A percentile compares a stretch with the other conserved stretches of the same genome.
These are phyloP conservation scores for Leishmania turanica DNA, from an alignment of 208 protist species.

Conservation along the genomic window DNA sequence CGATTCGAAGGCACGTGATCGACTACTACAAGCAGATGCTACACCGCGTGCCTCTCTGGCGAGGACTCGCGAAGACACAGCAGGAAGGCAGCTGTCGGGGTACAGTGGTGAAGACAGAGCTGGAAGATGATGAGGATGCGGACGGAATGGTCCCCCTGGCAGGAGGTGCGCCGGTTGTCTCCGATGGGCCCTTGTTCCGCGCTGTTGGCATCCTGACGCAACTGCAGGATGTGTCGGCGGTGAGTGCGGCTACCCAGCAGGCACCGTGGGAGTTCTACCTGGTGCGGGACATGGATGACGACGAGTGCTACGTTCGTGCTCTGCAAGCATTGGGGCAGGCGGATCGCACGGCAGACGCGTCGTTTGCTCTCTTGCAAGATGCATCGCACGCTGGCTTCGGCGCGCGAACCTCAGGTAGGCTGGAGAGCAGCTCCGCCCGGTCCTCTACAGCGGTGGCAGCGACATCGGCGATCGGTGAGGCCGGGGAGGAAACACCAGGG, in stretches of 20 bases:
- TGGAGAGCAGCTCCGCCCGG: neutral
- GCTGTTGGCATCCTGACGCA: conserved; percentile 82
- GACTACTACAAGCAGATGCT: conserved; percentile 81
- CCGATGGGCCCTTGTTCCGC: conserved; percentile 29
- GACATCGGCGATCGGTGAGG: conserved; percentile 3
- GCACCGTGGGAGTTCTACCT: conserved; percentile 87
- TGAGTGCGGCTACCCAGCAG: conserved; percentile 33
- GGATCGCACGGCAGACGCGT: conserved; percentile 6
- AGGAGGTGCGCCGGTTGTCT: neutral
- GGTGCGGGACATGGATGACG: conserved; percentile 68
- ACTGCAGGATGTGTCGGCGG: conserved; percentile 43
- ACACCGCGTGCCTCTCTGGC: conserved; percentile 54
- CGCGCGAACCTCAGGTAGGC: neutral
- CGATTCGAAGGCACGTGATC: conserved; percentile 31
- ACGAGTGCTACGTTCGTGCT: conserved; percentile 49
- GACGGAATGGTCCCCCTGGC: neutral
- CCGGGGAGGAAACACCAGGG: conserved; percentile 18
- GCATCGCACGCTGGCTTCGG: neutral
- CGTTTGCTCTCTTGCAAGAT: conserved; percentile 19
- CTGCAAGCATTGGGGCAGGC: conserved; percentile 56
- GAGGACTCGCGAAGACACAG: conserved; percentile 11
- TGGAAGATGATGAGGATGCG: conserved; percentile 10
- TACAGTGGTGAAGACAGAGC: conserved; percentile 24
- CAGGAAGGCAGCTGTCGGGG: neutral
- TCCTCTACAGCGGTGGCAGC: neutral